These are phyloP conservation scores for Taphrina pruni DNA, from an alignment of 1,139 yeast genomes.

Conservation along the genomic window DNA sequence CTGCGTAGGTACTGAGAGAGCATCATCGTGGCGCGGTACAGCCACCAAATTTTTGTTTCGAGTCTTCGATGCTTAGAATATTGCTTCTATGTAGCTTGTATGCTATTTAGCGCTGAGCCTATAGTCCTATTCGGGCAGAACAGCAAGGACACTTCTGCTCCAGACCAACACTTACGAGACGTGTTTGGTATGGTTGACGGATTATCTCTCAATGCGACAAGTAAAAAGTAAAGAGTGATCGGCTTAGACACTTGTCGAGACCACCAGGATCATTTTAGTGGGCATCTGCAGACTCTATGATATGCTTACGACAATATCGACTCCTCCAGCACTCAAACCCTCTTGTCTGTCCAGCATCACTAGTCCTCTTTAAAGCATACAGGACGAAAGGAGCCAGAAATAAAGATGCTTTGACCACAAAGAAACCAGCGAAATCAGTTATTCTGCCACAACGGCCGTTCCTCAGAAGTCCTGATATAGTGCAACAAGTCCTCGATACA, in stretches of 20 bases:
- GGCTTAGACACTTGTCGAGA: no score
- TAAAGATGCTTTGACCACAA: not conserved
- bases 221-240: no score
- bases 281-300: not conserved
- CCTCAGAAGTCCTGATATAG: not conserved
- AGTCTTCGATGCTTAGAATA: not conserved
- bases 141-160: no score
- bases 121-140: no score
- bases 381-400: slow-evolving; percentile 9
- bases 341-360: not conserved
- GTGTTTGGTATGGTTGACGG: no score
- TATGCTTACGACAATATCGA: not conserved
- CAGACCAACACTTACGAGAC: no score
- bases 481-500: not conserved
- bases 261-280: no score
- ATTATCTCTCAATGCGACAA: no score
- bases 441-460: slow-evolving; percentile 17
- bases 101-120: no score
- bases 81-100: no score
- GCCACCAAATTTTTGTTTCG: slow-evolving; percentile 4
- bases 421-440: not conserved
- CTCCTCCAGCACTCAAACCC: not conserved
- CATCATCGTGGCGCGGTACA: slow-evolving; percentile 5
- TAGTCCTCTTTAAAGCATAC: not conserved
- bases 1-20: no score